Evolutionary conservation across 371 early-diverging fungal species (phyloP).

Genomic region (Mucor velutinosus): DNA sequence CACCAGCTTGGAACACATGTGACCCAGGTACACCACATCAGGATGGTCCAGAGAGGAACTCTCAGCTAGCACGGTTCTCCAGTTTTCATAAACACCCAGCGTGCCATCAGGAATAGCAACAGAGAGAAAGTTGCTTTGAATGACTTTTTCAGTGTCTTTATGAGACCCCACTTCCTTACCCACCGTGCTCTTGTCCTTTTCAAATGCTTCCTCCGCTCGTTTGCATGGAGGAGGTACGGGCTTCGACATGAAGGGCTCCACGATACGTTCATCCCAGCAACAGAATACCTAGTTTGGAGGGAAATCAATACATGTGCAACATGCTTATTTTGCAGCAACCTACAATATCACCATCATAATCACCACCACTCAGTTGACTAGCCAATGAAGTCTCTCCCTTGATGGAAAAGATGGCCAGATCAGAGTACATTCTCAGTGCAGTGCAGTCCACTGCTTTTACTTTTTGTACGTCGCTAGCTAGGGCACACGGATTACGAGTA

Average conservation of each 20-base stretch:
- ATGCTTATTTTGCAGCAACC: constrained; percentile 4
- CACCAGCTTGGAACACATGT: constrained; percentile 50
- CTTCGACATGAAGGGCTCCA: constrained; percentile 28
- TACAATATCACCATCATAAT: constrained; percentile 60
- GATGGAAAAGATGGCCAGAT: constrained; percentile 45
- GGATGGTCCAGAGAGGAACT: constrained; percentile 30
- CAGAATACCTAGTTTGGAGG: constrained; percentile 45
- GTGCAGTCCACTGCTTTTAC: constrained; percentile 45
- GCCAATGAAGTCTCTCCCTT: constrained; percentile 46
- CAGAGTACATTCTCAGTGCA: constrained; percentile 41
- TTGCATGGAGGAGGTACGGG: constrained; percentile 21
- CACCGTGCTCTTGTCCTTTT: constrained; percentile 26
- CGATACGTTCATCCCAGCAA: constrained; percentile 55
- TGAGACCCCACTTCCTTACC: constrained; percentile 15
- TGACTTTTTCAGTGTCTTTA: constrained; percentile 9
- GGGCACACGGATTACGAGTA: constrained; percentile 48
- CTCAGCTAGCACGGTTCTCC: constrained; percentile 43
- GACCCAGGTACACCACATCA: constrained; percentile 44
- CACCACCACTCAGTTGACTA: constrained; percentile 51
- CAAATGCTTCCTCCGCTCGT: constrained; percentile 32
- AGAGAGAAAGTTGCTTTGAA: constrained; percentile 37
- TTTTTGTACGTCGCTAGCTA: constrained; percentile 50
- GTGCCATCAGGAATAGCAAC: constrained; percentile 36
- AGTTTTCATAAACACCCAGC: constrained; percentile 45
- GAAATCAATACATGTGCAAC: neutral